phyloP scores from a whole-genome alignment of 2,329 filamentous ascomycete species.

The Ophiostoma quercus region DNA sequence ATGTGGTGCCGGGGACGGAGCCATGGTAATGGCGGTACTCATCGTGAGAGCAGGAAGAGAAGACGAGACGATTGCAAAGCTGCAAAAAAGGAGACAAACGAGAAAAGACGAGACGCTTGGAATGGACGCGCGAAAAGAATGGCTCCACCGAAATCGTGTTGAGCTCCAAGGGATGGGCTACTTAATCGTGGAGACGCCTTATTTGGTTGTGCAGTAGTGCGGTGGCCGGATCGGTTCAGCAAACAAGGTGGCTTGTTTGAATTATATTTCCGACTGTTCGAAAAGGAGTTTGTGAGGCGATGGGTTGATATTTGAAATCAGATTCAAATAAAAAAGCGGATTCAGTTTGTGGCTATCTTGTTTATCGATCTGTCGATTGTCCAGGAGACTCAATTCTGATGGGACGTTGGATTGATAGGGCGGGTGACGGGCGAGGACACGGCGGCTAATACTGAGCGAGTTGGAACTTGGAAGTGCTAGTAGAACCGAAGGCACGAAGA shows the following conservation, averaged over 20 bases:
- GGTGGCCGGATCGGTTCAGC: background rate
- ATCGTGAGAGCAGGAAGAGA: slow-evolving; percentile 41
- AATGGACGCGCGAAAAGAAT: slow-evolving; percentile 19
- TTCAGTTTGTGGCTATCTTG: background rate
- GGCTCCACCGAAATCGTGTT: slow-evolving; percentile 20
- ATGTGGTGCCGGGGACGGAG: slow-evolving; percentile 61
- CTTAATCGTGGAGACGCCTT: slow-evolving; percentile 20
- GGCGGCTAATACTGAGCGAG: slow-evolving; percentile 1
- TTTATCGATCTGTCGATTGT: background rate
- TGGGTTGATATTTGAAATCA: background rate
- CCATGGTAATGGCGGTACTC: slow-evolving; percentile 65
- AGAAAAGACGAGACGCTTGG: slow-evolving; percentile 15
- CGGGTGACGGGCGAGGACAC: slow-evolving; percentile 4
- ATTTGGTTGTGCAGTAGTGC: slow-evolving; percentile 20
- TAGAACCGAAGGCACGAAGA: background rate
- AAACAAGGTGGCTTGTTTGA: background rate
- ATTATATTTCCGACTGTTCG: background rate
- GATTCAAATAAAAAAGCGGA: background rate
- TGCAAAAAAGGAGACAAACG: slow-evolving; percentile 12
- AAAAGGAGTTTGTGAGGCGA: background rate
- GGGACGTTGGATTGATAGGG: background rate
- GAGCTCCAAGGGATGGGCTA: slow-evolving; percentile 23
- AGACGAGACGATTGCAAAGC: background rate
- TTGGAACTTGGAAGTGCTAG: slow-evolving; percentile 9
- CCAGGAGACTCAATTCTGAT: background rate